A percentile compares a stretch with the other conserved stretches of the same genome.
phyloP scores from a whole-genome alignment of 352 stramenopile species.

The Elongisporangium senticosum region DNA sequence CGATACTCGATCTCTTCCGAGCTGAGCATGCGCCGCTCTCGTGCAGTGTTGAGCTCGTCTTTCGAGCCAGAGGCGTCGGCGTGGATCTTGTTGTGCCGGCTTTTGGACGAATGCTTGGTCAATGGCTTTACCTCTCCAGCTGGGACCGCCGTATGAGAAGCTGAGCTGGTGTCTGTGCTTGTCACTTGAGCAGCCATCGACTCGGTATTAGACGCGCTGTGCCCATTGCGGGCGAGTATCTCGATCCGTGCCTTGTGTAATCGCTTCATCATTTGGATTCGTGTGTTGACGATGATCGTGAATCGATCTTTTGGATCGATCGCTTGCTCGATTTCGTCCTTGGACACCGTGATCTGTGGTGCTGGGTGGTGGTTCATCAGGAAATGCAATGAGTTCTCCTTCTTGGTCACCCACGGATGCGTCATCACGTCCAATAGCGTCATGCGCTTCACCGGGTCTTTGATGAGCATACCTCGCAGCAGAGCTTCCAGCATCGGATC shows the following conservation, averaged over 20 bases:
- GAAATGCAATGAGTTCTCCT: slow-evolving; percentile 28
- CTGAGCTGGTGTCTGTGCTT: slow-evolving; percentile 9
- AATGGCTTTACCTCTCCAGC: neutral
- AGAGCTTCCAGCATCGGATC: slow-evolving; percentile 56
- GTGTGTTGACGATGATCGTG: slow-evolving; percentile 58
- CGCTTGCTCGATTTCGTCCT: slow-evolving; percentile 73
- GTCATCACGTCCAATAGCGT: slow-evolving; percentile 63
- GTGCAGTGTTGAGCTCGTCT: slow-evolving; percentile 1
- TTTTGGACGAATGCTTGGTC: slow-evolving; percentile 8
- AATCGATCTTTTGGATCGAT: slow-evolving; percentile 53
- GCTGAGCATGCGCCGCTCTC: slow-evolving; percentile 37
- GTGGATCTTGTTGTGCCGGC: slow-evolving; percentile 29
- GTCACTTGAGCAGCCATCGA: slow-evolving; percentile 6
- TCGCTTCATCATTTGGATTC: slow-evolving; percentile 63
- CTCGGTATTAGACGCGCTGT: slow-evolving; percentile 6
- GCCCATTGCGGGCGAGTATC: slow-evolving; percentile 18
- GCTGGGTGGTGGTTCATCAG: slow-evolving; percentile 13
- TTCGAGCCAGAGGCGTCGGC: slow-evolving; percentile 4
- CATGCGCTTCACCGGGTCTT: slow-evolving; percentile 47
- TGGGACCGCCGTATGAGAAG: neutral
- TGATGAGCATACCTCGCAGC: slow-evolving; percentile 60
- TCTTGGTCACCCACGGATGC: slow-evolving; percentile 75
- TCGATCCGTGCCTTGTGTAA: slow-evolving; percentile 38
- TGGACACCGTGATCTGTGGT: slow-evolving; percentile 54
- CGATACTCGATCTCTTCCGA: slow-evolving; percentile 63